Percentiles rank a stretch among this genome's conserved stretches.
These are phyloP conservation scores for Dendrocalamus latiflorus DNA, from an alignment of 202 grass and related monocot species.

Conservation along the genomic window DNA sequence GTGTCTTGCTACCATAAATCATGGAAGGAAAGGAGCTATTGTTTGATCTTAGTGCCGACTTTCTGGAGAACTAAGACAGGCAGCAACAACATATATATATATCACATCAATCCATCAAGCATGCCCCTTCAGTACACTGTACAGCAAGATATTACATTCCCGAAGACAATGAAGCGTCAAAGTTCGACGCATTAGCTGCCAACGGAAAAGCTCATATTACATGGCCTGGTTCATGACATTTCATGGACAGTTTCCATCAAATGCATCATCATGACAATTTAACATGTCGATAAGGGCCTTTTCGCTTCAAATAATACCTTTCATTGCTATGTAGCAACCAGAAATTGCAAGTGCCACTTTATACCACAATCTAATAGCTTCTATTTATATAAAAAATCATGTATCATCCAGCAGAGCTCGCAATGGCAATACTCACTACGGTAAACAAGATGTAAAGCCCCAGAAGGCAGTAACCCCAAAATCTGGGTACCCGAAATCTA, in stretches of 20 bases:
- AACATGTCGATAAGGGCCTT: not conserved
- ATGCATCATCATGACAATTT: not conserved
- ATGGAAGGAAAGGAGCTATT: too few species aligned
- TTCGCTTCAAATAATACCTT: not conserved
- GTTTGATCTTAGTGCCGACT: too few species aligned
- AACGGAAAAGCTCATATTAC: not conserved
- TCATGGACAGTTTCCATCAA: not conserved
- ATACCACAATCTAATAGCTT: constrained; percentile 7
- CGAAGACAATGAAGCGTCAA: too few species aligned
- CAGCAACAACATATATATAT: too few species aligned
- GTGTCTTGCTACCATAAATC: too few species aligned
- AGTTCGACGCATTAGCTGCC: not conserved
- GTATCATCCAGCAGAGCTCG: constrained; percentile 40
- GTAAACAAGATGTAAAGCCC: constrained; percentile 81
- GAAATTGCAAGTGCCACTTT: not conserved
- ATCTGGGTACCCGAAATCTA: constrained; percentile 66
- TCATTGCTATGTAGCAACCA: not conserved
- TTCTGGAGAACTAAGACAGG: too few species aligned
- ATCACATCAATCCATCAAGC: too few species aligned
- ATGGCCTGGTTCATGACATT: not conserved
- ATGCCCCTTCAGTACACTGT: too few species aligned
- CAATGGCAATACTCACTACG: constrained; percentile 50
- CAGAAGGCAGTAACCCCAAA: constrained; percentile 88
- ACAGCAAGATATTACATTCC: too few species aligned
- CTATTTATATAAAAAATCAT: not conserved